Conservation (phyloP, 2,329 filamentous ascomycete genomes). For the Simplicillium aogashimaense region DNA sequence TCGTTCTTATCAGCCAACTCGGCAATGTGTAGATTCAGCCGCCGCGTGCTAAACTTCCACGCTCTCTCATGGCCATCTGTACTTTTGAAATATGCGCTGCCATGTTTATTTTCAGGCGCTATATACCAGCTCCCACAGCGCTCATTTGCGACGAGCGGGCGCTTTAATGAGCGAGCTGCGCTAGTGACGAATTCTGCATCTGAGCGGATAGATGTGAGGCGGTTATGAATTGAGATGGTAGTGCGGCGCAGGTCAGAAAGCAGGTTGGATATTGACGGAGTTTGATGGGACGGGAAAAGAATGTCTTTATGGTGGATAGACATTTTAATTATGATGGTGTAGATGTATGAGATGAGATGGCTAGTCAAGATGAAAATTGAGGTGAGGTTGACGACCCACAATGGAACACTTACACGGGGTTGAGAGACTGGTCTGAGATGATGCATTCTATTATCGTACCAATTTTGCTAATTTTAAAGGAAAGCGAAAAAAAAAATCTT, state of each 20-base stretch:
- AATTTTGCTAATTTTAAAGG: neutral
- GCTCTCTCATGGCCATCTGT: conserved; percentile 88
- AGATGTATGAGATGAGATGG: no score
- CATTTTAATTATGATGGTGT: neutral
- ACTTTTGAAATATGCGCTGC: conserved; percentile 91
- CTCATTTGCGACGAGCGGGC: conserved; percentile 85
- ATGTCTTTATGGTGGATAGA: conserved; percentile 26
- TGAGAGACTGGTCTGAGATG: no score
- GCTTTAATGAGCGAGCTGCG: conserved; percentile 41
- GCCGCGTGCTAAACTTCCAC: conserved; percentile 80
- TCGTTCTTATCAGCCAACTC: conserved; percentile 54
- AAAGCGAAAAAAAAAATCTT: neutral
- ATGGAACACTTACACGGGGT: no score
- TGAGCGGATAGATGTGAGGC: conserved; percentile 65
- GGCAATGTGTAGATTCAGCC: conserved; percentile 77
- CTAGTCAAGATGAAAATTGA: no score
- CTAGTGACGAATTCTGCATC: conserved; percentile 67
- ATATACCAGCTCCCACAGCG: conserved; percentile 97
- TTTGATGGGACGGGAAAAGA: conserved; percentile 39
- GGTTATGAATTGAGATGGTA: conserved; percentile 70
- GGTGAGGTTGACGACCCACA: no score
- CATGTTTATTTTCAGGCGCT: conserved; percentile 49
- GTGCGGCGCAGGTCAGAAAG: conserved; percentile 66
- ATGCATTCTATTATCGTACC: no score
- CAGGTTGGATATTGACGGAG: conserved; percentile 58